Conservation (phyloP, 2,329 filamentous ascomycete genomes). For the Ophiocordyceps unilateralis region DNA sequence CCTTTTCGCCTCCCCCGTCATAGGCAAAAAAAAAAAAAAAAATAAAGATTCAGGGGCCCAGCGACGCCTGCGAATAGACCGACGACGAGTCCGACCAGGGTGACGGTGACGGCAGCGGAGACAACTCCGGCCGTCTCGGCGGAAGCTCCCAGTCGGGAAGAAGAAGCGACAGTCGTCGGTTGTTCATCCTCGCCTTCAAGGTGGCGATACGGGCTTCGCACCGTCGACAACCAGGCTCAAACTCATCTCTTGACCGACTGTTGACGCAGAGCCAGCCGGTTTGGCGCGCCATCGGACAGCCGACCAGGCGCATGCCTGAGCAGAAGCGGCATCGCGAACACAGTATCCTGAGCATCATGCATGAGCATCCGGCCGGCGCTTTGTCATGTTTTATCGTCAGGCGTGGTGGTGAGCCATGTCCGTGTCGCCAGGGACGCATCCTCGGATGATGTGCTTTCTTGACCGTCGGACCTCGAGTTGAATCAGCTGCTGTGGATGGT, state of each 20-base stretch:
- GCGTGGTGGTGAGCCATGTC: not conserved
- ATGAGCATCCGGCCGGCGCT: not conserved
- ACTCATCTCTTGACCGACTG: not conserved
- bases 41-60: slow-evolving; percentile 15
- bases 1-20: no score
- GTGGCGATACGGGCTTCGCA: not conserved
- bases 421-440: not conserved
- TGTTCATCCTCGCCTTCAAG: not conserved
- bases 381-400: not conserved
- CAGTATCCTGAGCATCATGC: not conserved
- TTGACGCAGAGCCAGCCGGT: not conserved
- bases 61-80: slow-evolving; percentile 14
- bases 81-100: not conserved
- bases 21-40: no score
- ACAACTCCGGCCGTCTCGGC: not conserved
- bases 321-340: not conserved
- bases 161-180: not conserved
- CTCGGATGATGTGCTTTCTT: no score
- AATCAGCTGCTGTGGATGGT: no score
- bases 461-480: no score
- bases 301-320: not conserved
- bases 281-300: not conserved
- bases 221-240: not conserved
- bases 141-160: not conserved
- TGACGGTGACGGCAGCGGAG: not conserved